These are phyloP conservation scores for Teunomyces lycoperdinae DNA, from an alignment of 805 yeast genomes.

Conservation along the genomic window DNA sequence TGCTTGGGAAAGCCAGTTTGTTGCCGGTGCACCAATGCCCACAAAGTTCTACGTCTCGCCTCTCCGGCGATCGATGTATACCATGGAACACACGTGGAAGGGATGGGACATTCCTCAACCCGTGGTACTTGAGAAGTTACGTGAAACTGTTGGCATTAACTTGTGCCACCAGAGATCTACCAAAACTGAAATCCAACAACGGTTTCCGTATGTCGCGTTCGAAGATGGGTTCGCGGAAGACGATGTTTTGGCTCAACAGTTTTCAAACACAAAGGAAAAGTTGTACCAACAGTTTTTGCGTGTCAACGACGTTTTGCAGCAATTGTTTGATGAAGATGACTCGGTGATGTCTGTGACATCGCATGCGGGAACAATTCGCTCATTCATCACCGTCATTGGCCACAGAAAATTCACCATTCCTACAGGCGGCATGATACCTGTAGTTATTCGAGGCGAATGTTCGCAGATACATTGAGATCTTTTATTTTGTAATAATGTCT, in stretches of 20 bases:
- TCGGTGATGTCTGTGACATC: slow-evolving; percentile 20
- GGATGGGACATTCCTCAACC: slow-evolving; percentile 16
- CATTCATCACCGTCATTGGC: slow-evolving; percentile 24
- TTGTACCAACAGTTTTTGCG: slow-evolving; percentile 19
- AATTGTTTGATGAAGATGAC: slow-evolving; percentile 16
- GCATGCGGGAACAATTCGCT: slow-evolving; percentile 27
- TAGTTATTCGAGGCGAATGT: slow-evolving; percentile 21
- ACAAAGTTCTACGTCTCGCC: slow-evolving; percentile 25
- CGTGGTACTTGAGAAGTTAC: slow-evolving; percentile 17
- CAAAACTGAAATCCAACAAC: slow-evolving; percentile 11
- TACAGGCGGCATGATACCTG: slow-evolving; percentile 29
- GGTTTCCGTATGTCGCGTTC: slow-evolving; percentile 16
- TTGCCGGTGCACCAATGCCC: slow-evolving; percentile 23
- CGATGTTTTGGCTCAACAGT: slow-evolving; percentile 13
- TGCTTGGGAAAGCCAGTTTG: slow-evolving; percentile 17
- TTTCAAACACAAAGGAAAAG: slow-evolving; percentile 12
- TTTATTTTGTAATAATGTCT: background rate
- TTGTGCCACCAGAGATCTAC: slow-evolving; percentile 22
- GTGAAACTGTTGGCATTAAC: slow-evolving; percentile 26
- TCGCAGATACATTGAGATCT: background rate
- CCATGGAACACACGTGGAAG: slow-evolving; percentile 20
- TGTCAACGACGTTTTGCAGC: slow-evolving; percentile 19
- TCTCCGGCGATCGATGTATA: slow-evolving; percentile 22
- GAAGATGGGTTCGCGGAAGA: slow-evolving; percentile 20
- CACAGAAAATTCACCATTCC: slow-evolving; percentile 27